Conservation (phyloP, 108 stramenopile species). For the Ochromonas danica region DNA sequence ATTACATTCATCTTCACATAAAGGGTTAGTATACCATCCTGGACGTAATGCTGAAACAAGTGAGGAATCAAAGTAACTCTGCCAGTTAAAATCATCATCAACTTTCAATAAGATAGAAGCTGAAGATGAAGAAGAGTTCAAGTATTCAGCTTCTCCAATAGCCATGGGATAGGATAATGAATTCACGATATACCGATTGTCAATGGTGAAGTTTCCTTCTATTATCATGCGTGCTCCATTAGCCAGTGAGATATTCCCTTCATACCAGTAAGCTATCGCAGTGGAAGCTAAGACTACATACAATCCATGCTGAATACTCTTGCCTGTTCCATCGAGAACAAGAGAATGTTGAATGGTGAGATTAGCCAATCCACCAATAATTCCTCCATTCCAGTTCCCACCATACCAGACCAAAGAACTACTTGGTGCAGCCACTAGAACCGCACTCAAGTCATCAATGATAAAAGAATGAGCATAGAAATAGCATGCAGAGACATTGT, state of each 20-base stretch:
- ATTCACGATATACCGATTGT: background rate
- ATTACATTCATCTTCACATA: conserved; percentile 7
- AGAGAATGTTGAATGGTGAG: background rate
- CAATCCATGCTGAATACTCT: background rate
- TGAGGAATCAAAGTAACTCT: background rate
- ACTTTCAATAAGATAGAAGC: background rate
- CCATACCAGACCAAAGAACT: background rate
- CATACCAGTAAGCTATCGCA: background rate
- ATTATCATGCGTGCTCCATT: conserved; percentile 1
- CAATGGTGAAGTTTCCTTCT: conserved; percentile 5
- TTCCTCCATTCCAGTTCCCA: conserved; percentile 16
- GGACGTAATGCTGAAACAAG: background rate
- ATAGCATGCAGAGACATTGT: background rate
- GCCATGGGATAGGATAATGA: background rate
- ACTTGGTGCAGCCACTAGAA: background rate
- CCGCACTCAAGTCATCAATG: background rate
- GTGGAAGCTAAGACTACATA: background rate
- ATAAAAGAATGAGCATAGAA: background rate
- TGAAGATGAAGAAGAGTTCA: background rate
- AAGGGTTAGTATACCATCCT: conserved; percentile 29
- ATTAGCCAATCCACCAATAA: background rate
- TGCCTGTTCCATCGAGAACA: background rate
- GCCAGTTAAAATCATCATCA: background rate
- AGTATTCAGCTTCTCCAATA: background rate
- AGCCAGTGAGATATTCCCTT: conserved; percentile 1